Evolutionary conservation across 2,329 filamentous ascomycete species (phyloP).

Genomic region (Monosporascus sp.): DNA sequence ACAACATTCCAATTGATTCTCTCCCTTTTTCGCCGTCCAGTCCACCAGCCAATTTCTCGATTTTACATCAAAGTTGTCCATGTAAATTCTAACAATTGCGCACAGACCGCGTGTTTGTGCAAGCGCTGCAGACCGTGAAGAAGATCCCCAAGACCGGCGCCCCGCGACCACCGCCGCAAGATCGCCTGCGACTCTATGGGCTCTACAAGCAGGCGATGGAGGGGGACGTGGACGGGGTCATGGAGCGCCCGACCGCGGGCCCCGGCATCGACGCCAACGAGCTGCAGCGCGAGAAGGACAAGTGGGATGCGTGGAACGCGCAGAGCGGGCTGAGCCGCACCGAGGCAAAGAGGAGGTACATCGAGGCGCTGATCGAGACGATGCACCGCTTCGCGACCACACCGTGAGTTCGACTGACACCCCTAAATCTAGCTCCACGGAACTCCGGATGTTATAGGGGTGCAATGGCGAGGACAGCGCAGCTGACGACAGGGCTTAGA

Average conservation of each 20-base stretch:
- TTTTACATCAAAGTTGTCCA: neutral
- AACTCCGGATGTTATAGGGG: neutral
- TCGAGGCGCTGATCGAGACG: slow-evolving; percentile 88
- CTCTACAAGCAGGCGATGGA: slow-evolving; percentile 99
- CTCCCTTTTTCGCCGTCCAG: neutral
- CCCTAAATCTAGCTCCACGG: slow-evolving; percentile 4
- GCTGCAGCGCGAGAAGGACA: slow-evolving; percentile 53
- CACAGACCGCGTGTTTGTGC: slow-evolving; percentile 93
- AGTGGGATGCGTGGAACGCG: slow-evolving; percentile 94
- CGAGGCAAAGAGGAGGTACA: slow-evolving; percentile 90
- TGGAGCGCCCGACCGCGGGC: slow-evolving; percentile 66
- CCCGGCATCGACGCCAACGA: slow-evolving; percentile 46
- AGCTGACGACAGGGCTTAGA: slow-evolving; percentile 28
- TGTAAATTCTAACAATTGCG: neutral
- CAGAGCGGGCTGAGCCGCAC: slow-evolving; percentile 80
- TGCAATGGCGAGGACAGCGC: neutral
- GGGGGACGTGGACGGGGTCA: slow-evolving; percentile 90
- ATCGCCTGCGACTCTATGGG: slow-evolving; percentile 89
- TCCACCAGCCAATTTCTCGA: neutral
- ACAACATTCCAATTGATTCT: neutral
- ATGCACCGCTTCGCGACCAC: slow-evolving; percentile 96
- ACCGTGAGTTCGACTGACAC: slow-evolving; percentile 42
- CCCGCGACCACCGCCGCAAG: slow-evolving; percentile 75
- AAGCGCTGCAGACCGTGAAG: slow-evolving; percentile 97
- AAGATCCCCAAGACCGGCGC: slow-evolving; percentile 93